A percentile compares a stretch with the other conserved stretches of the same genome.
Conservation (phyloP, 495 filamentous ascomycete species). For the Neurospora sp. region DNA sequence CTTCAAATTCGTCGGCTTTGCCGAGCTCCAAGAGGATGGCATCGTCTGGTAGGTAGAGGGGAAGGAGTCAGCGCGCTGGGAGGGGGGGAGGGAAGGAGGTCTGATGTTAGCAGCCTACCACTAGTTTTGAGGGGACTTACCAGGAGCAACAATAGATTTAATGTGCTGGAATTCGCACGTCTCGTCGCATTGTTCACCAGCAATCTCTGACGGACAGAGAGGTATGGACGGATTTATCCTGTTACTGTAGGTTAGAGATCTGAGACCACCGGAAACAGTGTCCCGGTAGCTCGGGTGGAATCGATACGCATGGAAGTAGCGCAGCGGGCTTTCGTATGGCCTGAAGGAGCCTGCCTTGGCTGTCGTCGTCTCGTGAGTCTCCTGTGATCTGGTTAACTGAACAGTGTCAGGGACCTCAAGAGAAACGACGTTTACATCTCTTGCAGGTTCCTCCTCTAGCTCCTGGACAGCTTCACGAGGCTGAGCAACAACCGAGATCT, state of each 20-base stretch:
- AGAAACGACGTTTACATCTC: constrained; percentile 30
- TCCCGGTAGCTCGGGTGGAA: constrained; percentile 69
- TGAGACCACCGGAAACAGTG: constrained; percentile 62
- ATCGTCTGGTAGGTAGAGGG: constrained; percentile 58
- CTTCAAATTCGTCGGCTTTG: constrained; percentile 56
- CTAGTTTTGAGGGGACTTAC: constrained; percentile 48
- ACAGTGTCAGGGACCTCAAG: background rate
- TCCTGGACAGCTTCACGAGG: constrained; percentile 19
- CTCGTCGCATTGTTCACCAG: constrained; percentile 69
- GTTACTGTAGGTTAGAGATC: constrained; percentile 88
- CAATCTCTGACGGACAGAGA: constrained; percentile 64
- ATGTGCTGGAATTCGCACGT: constrained; percentile 74
- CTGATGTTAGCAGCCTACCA: constrained; percentile 22
- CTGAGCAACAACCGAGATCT: constrained; percentile 18
- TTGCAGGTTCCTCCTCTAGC: constrained; percentile 11
- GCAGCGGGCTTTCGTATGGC: constrained; percentile 76
- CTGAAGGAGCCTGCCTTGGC: constrained; percentile 33
- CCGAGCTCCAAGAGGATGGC: constrained; percentile 78
- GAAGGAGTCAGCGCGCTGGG: constrained; percentile 48
- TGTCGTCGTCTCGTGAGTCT: background rate
- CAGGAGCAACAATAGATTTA: constrained; percentile 59
- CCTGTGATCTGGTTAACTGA: constrained; percentile 12
- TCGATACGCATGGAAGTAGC: constrained; percentile 75
- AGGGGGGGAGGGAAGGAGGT: constrained; percentile 13
- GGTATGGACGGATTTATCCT: constrained; percentile 63